phyloP scores from a whole-genome alignment of 441 rosid genomes.

The Rhodomyrtus psidioides region DNA sequence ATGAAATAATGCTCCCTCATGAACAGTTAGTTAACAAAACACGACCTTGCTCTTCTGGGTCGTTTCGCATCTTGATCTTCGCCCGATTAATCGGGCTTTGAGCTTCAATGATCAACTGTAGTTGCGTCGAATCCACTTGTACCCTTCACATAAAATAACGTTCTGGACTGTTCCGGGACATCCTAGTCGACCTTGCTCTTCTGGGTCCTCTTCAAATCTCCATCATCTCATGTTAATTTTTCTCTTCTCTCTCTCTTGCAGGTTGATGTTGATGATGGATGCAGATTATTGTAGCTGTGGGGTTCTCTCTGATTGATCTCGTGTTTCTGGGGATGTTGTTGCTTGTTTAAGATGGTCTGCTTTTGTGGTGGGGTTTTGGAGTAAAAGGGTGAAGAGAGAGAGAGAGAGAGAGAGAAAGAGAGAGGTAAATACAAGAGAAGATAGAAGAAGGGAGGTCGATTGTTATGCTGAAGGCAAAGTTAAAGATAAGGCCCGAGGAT shows the following conservation, averaged over 20 bases:
- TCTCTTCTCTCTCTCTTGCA: conserved; percentile 5
- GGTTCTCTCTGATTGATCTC: conserved; percentile 14
- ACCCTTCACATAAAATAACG: conserved; percentile 75
- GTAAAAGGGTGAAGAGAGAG: not conserved
- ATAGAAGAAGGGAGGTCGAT: conserved; percentile 12
- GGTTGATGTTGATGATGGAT: conserved; percentile 26
- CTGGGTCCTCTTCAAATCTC: conserved; percentile 11
- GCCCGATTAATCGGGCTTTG: conserved; percentile 15
- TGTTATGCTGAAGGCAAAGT: conserved; percentile 68
- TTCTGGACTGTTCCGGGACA: conserved; percentile 11
- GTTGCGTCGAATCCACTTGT: conserved; percentile 31
- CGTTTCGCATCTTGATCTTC: conserved; percentile 34
- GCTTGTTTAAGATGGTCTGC: not conserved
- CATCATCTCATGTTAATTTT: conserved; percentile 8
- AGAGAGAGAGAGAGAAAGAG: conserved; percentile 7
- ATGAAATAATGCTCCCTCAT: conserved; percentile 58
- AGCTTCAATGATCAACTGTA: not conserved
- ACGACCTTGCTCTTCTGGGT: conserved; percentile 1
- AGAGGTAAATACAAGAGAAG: not conserved
- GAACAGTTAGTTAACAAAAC: conserved; percentile 11
- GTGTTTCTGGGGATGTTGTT: not conserved
- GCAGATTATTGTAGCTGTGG: conserved; percentile 24
- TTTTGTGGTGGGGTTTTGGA: conserved; percentile 8
- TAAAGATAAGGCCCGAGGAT: conserved; percentile 28
- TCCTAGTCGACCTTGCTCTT: conserved; percentile 6